Base-by-base conservation (phyloP, 129 eudicot species). In the Flaveria bidentis region DNA sequence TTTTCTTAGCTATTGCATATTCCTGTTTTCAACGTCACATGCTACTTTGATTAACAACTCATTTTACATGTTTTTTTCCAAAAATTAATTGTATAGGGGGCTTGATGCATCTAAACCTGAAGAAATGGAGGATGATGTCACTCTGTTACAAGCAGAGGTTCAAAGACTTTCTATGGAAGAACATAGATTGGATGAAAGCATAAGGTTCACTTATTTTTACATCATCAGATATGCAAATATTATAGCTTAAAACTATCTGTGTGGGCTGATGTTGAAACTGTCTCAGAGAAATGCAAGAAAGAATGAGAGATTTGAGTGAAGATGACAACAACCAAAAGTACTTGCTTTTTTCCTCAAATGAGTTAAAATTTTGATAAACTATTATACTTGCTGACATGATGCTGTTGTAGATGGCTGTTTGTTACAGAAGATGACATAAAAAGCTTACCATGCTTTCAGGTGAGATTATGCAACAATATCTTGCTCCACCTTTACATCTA, bases 351-450 rank as follows among this genome's bases (percentile, higher is more conserved):
- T 30, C 46, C 50, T 26, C 33, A 75, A 41, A 58, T 30, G 17
- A 17, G 17, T 14, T 41, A 6, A 51, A 9, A 47, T 13, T 79
- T 6, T 56, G 42, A 5, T 62, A 53, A 22, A 51, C 16, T 64
- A 50, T 50, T 47, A 52, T 42, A 46, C 58, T 15, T 65, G 15
- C 11, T 26, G 68, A 57, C 67, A n/a, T 58, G 69, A 26, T 79
- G 33, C 55, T 79, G 60, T 51, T 77, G 45, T 74, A 95, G 99
- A 84, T 95, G 97, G 97, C 96, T 95, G 80, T 95, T 95, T 78
- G 96, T 95, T 63, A 95, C 96, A 56, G 97, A 95, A 84, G 99
- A 91, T 44, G 99, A 95, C 84, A 95, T 95, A 65, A 95, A 91
- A 81, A 85, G 85, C 73, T 72, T 89, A 74, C 95, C 97, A 23